These are phyloP conservation scores for Salix udensis DNA, from an alignment of 345 rosid genomes.

Conservation along the genomic window DNA sequence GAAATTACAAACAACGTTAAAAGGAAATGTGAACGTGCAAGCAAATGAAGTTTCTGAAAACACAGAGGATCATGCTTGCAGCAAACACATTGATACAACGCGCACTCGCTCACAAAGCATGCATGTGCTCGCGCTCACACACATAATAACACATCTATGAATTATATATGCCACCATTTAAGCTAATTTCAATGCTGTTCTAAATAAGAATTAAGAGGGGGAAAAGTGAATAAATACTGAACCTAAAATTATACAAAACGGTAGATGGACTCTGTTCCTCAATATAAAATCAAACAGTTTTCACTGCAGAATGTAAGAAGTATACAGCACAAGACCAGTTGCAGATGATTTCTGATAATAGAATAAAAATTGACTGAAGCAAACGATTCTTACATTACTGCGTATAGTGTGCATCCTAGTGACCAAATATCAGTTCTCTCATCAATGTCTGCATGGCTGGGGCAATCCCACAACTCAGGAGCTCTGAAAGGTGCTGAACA, in stretches of 20 bases:
- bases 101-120: not conserved
- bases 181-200: not conserved
- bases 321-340: not conserved
- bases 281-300: not conserved
- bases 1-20: not conserved
- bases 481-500: slow-evolving; percentile 97
- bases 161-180: not conserved
- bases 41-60: not conserved
- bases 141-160: no score
- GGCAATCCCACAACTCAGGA: slow-evolving; percentile 99
- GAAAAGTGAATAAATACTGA: not conserved
- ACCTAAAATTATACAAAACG: not conserved
- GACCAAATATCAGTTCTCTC: slow-evolving; percentile 99
- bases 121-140: not conserved
- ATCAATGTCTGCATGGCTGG: slow-evolving; percentile 88
- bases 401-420: slow-evolving; percentile 93
- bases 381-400: slow-evolving; percentile 67
- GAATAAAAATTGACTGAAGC: not conserved
- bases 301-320: not conserved
- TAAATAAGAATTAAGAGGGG: not conserved
- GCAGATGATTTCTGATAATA: not conserved
- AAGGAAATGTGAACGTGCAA: not conserved
- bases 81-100: not conserved
- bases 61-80: not conserved
- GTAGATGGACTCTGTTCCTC: not conserved